Evolutionary conservation across 768 basidiomycete species (phyloP).

Genomic region (Pleurotus salmoneostramineus): DNA sequence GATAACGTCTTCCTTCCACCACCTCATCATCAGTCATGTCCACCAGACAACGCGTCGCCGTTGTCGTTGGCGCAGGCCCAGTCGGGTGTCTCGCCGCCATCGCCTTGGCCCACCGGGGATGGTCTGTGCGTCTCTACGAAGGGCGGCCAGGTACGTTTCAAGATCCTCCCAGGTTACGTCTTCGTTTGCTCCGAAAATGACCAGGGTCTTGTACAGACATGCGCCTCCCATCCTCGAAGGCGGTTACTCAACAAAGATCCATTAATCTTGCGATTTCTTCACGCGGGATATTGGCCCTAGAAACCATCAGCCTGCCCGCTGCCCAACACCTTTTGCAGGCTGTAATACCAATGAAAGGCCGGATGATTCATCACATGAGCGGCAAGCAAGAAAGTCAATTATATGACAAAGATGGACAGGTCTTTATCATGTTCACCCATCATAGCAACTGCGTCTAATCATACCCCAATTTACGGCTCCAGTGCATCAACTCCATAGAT

Average conservation of each 20-base stretch:
- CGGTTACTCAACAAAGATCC: slow-evolving; percentile 70
- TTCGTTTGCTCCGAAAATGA: slow-evolving; percentile 9
- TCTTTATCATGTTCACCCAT: slow-evolving; percentile 20
- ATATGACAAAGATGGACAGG: slow-evolving; percentile 89
- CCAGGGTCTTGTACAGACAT: slow-evolving; percentile 46
- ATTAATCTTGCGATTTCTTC: slow-evolving; percentile 97
- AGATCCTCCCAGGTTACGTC: slow-evolving; percentile 4
- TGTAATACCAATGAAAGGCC: slow-evolving; percentile 90
- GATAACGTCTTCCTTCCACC: slow-evolving; percentile 10
- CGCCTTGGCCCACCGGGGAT: slow-evolving; percentile 82
- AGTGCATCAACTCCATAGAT: slow-evolving; percentile 96
- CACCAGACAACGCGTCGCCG: slow-evolving; percentile 36
- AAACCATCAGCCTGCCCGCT: slow-evolving; percentile 69
- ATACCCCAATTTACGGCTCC: slow-evolving; percentile 19
- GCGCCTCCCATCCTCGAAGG: slow-evolving; percentile 67
- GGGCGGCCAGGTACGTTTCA: slow-evolving; percentile 60
- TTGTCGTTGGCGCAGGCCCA: slow-evolving; percentile 85
- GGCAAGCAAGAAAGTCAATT: slow-evolving; percentile 77
- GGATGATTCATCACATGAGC: slow-evolving; percentile 85
- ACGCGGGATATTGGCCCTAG: slow-evolving; percentile 85
- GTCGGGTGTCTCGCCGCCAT: slow-evolving; percentile 92
- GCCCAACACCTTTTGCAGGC: slow-evolving; percentile 69
- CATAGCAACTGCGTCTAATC: slow-evolving; percentile 8
- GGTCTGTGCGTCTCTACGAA: slow-evolving; percentile 80
- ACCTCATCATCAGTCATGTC: slow-evolving; percentile 3